Percentiles rank a stretch among this genome's conserved stretches.
Evolutionary conservation across 2,329 filamentous ascomycete genomes (phyloP).

Genomic region (Fonsecaea monophora): DNA sequence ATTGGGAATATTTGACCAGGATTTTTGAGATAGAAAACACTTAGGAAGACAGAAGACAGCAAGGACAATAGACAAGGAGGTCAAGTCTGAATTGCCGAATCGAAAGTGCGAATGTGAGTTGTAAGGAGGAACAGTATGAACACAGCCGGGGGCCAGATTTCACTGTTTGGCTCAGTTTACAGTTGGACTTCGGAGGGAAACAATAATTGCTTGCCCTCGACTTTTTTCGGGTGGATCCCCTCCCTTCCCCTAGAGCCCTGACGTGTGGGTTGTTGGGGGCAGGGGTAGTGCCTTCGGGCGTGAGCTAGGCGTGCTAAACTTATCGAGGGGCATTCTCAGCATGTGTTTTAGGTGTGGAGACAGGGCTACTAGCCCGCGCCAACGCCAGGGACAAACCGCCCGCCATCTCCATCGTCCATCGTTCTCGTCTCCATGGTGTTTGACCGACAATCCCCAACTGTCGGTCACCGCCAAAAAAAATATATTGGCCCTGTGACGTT

Average conservation of each 20-base stretch:
- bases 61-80: conserved; percentile 8
- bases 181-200: conserved; percentile 35
- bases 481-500: conserved; percentile 19
- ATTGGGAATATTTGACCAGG: background rate
- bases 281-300: conserved; percentile 18
- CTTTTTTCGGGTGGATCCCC: conserved; percentile 29
- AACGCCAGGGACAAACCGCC: conserved; percentile 31
- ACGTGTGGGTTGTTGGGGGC: conserved; percentile 32
- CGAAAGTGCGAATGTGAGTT: conserved; percentile 14
- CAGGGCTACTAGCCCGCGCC: conserved; percentile 19
- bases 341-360: conserved; percentile 12
- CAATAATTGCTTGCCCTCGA: conserved; percentile 18
- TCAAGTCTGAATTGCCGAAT: conserved; percentile 11
- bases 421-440: conserved; percentile 10
- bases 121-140: conserved; percentile 20
- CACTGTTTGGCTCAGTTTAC: conserved; percentile 5
- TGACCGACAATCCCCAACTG: conserved; percentile 21
- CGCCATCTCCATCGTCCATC: conserved; percentile 1
- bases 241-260: background rate
- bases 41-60: conserved; percentile 5
- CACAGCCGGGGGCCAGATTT: conserved; percentile 17
- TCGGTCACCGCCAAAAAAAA: conserved; percentile 26
- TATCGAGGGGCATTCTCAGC: conserved; percentile 27
- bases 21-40: conserved; percentile 18
- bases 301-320: conserved; percentile 31